Conservation (phyloP, 768 basidiomycete genomes). For the Suillus discolor region DNA sequence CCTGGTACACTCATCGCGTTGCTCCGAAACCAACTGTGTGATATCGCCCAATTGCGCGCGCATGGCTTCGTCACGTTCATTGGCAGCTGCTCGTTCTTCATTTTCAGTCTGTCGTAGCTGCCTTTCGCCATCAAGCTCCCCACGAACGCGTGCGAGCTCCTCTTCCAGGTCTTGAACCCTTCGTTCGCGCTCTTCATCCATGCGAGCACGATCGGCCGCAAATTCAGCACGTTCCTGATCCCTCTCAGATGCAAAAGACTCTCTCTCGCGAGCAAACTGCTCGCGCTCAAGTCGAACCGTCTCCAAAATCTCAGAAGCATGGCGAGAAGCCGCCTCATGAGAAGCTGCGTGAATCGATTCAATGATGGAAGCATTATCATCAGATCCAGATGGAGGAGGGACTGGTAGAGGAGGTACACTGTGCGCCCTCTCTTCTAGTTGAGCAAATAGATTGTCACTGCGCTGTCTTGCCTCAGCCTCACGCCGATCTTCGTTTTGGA, state of each 20-base stretch:
- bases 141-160: constrained; percentile 57
- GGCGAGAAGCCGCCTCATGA: constrained; percentile 56
- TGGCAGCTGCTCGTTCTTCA: constrained; percentile 61
- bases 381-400: constrained; percentile 15
- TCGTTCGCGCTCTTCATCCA: constrained; percentile 52
- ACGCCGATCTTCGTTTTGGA: constrained; percentile 59
- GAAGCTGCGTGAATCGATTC: constrained; percentile 45
- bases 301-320: constrained; percentile 60
- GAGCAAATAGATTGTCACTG: constrained; percentile 23
- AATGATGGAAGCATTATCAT: constrained; percentile 34
- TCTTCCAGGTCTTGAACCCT: constrained; percentile 65
- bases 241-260: constrained; percentile 55
- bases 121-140: constrained; percentile 66
- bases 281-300: constrained; percentile 62
- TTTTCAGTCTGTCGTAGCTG: constrained; percentile 57
- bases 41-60: constrained; percentile 68
- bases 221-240: constrained; percentile 50
- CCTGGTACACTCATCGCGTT: constrained; percentile 56
- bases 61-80: constrained; percentile 62
- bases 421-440: constrained; percentile 32
- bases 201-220: constrained; percentile 48
- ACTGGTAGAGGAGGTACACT: constrained; percentile 24
- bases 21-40: constrained; percentile 71
- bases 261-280: constrained; percentile 56
- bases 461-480: constrained; percentile 54